Conservation (phyloP, 306 rosid genomes). For the Gastrolobium villosum region DNA sequence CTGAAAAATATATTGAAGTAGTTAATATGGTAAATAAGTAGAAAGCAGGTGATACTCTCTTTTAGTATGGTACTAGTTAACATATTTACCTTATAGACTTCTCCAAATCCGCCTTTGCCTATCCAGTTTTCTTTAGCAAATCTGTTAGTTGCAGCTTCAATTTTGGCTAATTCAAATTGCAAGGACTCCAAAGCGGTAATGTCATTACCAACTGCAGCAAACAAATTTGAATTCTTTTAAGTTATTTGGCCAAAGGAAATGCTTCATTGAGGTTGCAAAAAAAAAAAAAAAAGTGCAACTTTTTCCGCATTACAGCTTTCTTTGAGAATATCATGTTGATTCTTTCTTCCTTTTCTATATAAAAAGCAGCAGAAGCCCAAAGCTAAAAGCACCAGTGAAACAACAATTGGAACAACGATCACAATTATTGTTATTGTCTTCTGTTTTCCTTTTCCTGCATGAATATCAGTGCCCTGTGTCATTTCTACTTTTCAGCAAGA, state of each 20-base stretch:
- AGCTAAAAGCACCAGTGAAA: conserved; percentile 38
- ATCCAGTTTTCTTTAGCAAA: conserved; percentile 57
- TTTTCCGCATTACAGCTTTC: conserved; percentile 52
- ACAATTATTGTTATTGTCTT: conserved; percentile 7
- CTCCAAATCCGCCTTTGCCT: conserved; percentile 75
- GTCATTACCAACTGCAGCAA: conserved; percentile 49
- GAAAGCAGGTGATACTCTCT: background rate
- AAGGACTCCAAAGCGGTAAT: conserved; percentile 50
- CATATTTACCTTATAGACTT: conserved; percentile 64
- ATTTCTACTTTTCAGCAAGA: conserved; percentile 16
- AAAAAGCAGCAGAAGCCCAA: conserved; percentile 41
- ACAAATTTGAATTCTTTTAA: conserved; percentile 30
- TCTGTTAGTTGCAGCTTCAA: conserved; percentile 63
- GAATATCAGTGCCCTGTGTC: conserved; percentile 25
- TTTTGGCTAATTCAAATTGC: conserved; percentile 55
- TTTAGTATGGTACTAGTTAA: conserved; percentile 1
- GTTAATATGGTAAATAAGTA: background rate
- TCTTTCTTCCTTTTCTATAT: conserved; percentile 41
- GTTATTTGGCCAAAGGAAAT: conserved; percentile 31
- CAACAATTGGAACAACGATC: conserved; percentile 36
- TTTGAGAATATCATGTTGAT: conserved; percentile 51
- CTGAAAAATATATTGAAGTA: conserved; percentile 42
- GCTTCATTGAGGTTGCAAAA: background rate
- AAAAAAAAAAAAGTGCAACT: background rate
- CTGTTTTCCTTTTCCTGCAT: conserved; percentile 54